Base-by-base conservation (phyloP, 371 early-diverging fungal species). In the Syncephalastrum contaminatum region DNA sequence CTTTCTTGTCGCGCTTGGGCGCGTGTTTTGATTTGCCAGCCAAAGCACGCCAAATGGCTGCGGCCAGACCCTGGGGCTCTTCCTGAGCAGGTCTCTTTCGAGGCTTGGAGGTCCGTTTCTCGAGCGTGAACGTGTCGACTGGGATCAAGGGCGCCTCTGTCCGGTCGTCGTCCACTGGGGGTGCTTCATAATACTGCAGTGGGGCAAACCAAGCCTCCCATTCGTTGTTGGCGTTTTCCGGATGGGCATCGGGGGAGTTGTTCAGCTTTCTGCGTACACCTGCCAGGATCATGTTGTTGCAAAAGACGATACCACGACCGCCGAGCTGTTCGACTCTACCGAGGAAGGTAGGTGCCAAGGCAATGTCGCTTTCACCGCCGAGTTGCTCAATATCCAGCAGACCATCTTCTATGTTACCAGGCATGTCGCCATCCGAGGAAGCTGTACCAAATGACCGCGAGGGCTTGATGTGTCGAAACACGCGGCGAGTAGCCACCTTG, bases 141-240 rank as follows among this genome's bases (percentile, higher is more conserved):
- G 70, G 66, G 43, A 70, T 58, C 15, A 40, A 5, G 41, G 48
- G 20, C 1, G 55, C 39, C 6, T 40, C 40, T 36, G n/a, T 53
- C 27, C 16, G 27, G 14, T 48, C 24, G 15, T 56, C 19, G 13
- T 51, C 47, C 16, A 46, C 30, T 13, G 21, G 16, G 6, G 56
- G 20, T 24, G 66, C 62, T 16, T 72, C 66, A 18, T 69, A 62
- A 20, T 65, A 64, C 45, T 67, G 67, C 19, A 75, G 52, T 1
- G 69, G 64, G n/a, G 67, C 64, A 36, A 75, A 68, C 72, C 72
- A 72, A 6, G 53, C 60, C 52, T 76, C 66, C 73, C 73, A 72
- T 16, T 59, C 59, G 43, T 41, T 25, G 48, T 27, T 20, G 14
- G 24, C 48, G 2, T 18, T 6, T 22, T 36, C 39, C 6, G 48